A percentile compares a stretch with the other conserved stretches of the same genome.
phyloP scores from a whole-genome alignment of 768 basidiomycete species.

The Candolleomyces eurysporus region DNA sequence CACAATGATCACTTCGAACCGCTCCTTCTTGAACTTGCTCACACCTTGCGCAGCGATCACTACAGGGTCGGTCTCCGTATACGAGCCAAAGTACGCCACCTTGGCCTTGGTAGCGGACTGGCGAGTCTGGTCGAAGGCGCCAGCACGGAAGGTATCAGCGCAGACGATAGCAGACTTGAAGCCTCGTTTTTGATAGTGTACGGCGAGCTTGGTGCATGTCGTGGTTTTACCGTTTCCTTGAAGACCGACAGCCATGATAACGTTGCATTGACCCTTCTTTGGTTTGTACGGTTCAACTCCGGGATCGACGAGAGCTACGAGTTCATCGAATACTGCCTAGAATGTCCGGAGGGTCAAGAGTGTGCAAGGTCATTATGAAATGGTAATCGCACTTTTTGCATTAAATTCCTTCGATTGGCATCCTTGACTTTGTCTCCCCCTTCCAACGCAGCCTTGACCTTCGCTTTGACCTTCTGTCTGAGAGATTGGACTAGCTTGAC shows the following conservation, averaged over 20 bases:
- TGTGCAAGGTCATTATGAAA: not conserved
- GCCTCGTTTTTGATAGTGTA: constrained; percentile 94
- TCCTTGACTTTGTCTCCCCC: constrained; percentile 66
- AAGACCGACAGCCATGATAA: constrained; percentile 97
- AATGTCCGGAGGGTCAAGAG: not conserved
- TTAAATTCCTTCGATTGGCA: constrained; percentile 83
- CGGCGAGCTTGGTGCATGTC: constrained; percentile 97
- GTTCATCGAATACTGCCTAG: constrained; percentile 94
- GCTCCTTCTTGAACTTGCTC: constrained; percentile 95
- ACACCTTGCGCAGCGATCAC: constrained; percentile 93
- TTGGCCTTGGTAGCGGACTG: constrained; percentile 99
- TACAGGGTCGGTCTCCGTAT: constrained; percentile 98
- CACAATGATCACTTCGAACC: constrained; percentile 98
- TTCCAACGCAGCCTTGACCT: constrained; percentile 82
- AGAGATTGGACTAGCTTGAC: constrained; percentile 91
- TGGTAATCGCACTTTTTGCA: constrained; percentile 72
- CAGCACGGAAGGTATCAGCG: constrained; percentile 98
- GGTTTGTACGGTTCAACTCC: constrained; percentile 96
- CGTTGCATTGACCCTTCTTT: constrained; percentile 89
- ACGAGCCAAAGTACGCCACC: constrained; percentile 97
- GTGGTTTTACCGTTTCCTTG: constrained; percentile 99
- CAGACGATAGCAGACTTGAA: constrained; percentile 98
- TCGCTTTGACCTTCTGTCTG: constrained; percentile 86
- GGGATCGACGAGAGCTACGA: constrained; percentile 93
- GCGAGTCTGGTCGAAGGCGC: constrained; percentile 98